Evolutionary conservation across 1,284 basidiomycete genomes (phyloP), one percentile per base, ranked within the genome.

Genomic region (Grifola frondosa): DNA sequence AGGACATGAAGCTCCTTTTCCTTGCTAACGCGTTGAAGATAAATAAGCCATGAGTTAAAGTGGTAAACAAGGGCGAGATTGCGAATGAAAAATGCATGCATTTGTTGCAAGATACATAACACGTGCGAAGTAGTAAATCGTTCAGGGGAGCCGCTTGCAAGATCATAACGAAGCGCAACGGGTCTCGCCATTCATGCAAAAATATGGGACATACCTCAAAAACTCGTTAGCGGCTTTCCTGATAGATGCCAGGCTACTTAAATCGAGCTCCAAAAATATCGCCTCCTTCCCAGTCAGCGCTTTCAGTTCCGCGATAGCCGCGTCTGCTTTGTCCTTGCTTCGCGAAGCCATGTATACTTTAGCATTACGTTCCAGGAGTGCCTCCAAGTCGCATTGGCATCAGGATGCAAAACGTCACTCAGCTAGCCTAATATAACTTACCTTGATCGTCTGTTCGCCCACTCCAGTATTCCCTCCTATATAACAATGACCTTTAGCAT

Each of bases 261-360:
- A 56, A 54, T 81, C 78, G 28, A 78, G 61, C 49, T 71, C 52
- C 24, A 81, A 52, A 50, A 73, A 77, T 25, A 73, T 49, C 2
- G 66, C 57, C 16, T 71, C 65, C 24, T 66, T 69, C n/a, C 58
- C 60, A 0, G 62, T 67, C 20, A 47, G 60, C 13, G 59, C 34
- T 51, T 68, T 68, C 48, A 80, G 64, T 26, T 68, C 59, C 6
- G 59, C 53, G 23, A 81, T 77, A 2, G 75, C 75, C 1, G 60
- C 59, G 11, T 65, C 43, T 0, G 72, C 73, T 38, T 71, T 75
- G 12, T 54, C 46, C 36, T 64, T 58, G 30, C 56, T 66, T 2
- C 79, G 66, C 3, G 69, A 63, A 1, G 70, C 73, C 43, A 82
- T 62, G 52, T 79, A 80, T 5, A 81, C 79, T 37, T 67, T 77